phyloP scores from a whole-genome alignment of 768 basidiomycete species.

The Suillus cothurnatus region DNA sequence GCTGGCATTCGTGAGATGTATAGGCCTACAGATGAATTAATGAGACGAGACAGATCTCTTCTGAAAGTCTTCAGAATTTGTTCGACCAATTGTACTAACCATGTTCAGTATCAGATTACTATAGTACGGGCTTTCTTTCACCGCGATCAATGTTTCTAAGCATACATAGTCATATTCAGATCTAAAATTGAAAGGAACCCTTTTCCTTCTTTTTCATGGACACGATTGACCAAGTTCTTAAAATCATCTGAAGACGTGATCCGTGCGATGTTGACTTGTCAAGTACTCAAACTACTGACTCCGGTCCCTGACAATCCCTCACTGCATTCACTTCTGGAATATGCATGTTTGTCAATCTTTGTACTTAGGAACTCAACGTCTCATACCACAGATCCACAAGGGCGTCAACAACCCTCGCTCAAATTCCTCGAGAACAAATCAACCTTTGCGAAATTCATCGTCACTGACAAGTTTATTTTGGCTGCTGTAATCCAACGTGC shows the following conservation, averaged over 20 bases:
- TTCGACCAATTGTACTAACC: background rate
- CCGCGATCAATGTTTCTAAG: constrained; percentile 1
- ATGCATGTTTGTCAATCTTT: constrained; percentile 10
- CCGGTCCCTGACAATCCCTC: constrained; percentile 3
- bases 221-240: background rate
- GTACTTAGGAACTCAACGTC: background rate
- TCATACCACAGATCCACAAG: constrained; percentile 21
- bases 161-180: constrained; percentile 1
- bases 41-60: background rate
- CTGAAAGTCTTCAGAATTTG: background rate
- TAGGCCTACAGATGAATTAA: background rate
- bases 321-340: background rate
- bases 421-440: constrained; percentile 21
- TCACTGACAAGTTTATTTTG: constrained; percentile 23
- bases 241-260: background rate
- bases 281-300: background rate
- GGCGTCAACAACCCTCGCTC: constrained; percentile 23
- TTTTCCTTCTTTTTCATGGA: background rate
- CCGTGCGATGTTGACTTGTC: background rate
- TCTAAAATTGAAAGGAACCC: background rate
- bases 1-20: background rate
- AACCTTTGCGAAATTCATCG: constrained; percentile 24
- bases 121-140: background rate
- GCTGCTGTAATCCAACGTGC: constrained; percentile 26
- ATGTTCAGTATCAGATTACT: background rate